Base-by-base conservation (phyloP, 768 basidiomycete species). In the Russula olivacea region DNA sequence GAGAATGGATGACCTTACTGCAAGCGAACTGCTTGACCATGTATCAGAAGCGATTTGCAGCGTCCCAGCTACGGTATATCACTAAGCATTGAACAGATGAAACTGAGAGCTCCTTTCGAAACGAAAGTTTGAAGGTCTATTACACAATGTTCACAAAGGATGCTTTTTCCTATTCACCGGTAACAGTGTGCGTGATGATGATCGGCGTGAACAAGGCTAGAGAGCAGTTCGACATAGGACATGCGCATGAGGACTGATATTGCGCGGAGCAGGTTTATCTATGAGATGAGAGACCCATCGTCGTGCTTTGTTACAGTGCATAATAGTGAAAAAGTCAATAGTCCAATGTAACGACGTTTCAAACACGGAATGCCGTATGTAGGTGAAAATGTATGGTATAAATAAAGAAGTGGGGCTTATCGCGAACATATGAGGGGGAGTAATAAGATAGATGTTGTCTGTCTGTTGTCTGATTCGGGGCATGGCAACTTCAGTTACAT, bases 371-470 rank as follows among this genome's bases (percentile, higher is more conserved):
- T 49, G 52, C 11, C 28, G 12, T 6, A 23, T 48, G 58, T 14
- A 15, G 49, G 52, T n/a, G 62, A 49, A 28, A 3, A n/a, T 30
- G 45, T 30, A 59, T 55, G 45, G 45, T 51, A 55, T 54, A 43
- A 23, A 55, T 54, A 43, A 23, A 25, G 38, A 41, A 23, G 58
- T 36, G 47, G 23, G 38, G 28, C 41, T 47, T 41, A 49, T 60
- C 49, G 51, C 48, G 54, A 50, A 64, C 53, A 59, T 59, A 55
- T 60, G 58, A 23, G 48, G 54, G 54, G 48, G 58, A 51, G 34
- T 50, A 64, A 64, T 64, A 64, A 64, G 51, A 50, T 64, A 64
- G 40, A 36, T 62, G 61, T 48, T 49, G 51, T 41, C 45, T 43
- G 17, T 43, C 7, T 47, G 45, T 47, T 40, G 14, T 40, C 11